Evolutionary conservation across 1,284 basidiomycete genomes (phyloP).

Genomic region (Moesziomyces sp.): DNA sequence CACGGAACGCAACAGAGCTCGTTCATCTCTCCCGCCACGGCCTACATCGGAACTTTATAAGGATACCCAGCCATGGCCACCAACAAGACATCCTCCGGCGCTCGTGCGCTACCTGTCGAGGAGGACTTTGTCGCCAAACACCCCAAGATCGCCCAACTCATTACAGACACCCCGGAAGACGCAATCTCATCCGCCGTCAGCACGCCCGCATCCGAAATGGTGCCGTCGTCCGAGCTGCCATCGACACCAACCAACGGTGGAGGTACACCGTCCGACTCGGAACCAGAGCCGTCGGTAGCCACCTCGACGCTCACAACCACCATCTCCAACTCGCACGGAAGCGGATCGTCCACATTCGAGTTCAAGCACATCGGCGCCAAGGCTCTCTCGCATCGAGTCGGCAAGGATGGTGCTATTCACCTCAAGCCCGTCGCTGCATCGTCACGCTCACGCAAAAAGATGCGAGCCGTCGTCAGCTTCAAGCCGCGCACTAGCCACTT

Average conservation of each 20-base stretch:
- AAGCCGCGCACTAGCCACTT: conserved; percentile 50
- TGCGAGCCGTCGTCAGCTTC: conserved; percentile 60
- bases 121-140: conserved; percentile 31
- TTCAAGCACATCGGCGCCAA: conserved; percentile 51
- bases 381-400: conserved; percentile 45
- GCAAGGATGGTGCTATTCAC: conserved; percentile 50
- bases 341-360: conserved; percentile 41
- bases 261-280: conserved; percentile 29
- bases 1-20: too few species aligned
- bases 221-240: conserved; percentile 20
- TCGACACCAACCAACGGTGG: conserved; percentile 22
- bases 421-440: conserved; percentile 48
- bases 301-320: conserved; percentile 52
- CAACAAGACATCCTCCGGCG: conserved; percentile 3
- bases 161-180: conserved; percentile 14
- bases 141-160: conserved; percentile 21
- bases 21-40: too few species aligned
- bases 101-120: conserved; percentile 16
- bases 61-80: conserved; percentile 15
- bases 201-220: conserved; percentile 31
- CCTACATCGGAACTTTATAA: too few species aligned
- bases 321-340: conserved; percentile 30
- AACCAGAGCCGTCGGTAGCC: conserved; percentile 33
- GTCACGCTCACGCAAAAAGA: conserved; percentile 41
- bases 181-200: conserved; percentile 11